Conservation (phyloP, 176 grass and related monocot genomes). For the Oryza rufipogon region DNA sequence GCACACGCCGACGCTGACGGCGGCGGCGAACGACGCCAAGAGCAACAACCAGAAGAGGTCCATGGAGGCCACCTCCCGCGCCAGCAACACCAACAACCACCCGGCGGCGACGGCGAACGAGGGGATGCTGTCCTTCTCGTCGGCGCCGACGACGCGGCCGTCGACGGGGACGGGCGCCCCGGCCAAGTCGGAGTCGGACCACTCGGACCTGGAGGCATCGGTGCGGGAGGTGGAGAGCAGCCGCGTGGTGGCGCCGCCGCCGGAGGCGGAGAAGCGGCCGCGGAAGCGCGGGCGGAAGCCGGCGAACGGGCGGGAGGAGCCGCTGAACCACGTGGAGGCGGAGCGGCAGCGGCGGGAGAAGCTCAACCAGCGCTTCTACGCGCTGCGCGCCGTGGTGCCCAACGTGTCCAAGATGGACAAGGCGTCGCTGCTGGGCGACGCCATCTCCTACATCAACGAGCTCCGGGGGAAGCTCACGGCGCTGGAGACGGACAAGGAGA, state of each 20-base stretch:
- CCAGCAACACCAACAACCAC: slow-evolving; percentile 75
- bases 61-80: slow-evolving; percentile 79
- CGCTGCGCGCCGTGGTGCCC: slow-evolving; percentile 90
- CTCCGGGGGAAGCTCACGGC: slow-evolving; percentile 67
- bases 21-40: slow-evolving; percentile 43
- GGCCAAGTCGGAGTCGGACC: slow-evolving; percentile 80
- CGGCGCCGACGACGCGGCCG: slow-evolving; percentile 51
- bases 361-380: slow-evolving; percentile 98
- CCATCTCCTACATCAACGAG: slow-evolving; percentile 96
- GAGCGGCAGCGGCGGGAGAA: slow-evolving; percentile 96
- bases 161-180: slow-evolving; percentile 58
- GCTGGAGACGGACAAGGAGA: slow-evolving; percentile 69
- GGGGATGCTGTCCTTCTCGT: slow-evolving; percentile 94
- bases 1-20: slow-evolving; percentile 52
- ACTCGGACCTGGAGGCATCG: slow-evolving; percentile 86
- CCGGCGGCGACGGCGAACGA: slow-evolving; percentile 52
- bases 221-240: slow-evolving; percentile 94
- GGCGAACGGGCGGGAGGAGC: slow-evolving; percentile 95
- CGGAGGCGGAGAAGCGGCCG: slow-evolving; percentile 89
- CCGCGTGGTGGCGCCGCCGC: slow-evolving; percentile 60
- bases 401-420: slow-evolving; percentile 99
- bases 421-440: slow-evolving; percentile 91
- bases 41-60: slow-evolving; percentile 71
- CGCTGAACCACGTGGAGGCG: slow-evolving; percentile 93
- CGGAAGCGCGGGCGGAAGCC: slow-evolving; percentile 94